Conservation (phyloP, 1,284 basidiomycete genomes). For the Ustilago vetiveriae region DNA sequence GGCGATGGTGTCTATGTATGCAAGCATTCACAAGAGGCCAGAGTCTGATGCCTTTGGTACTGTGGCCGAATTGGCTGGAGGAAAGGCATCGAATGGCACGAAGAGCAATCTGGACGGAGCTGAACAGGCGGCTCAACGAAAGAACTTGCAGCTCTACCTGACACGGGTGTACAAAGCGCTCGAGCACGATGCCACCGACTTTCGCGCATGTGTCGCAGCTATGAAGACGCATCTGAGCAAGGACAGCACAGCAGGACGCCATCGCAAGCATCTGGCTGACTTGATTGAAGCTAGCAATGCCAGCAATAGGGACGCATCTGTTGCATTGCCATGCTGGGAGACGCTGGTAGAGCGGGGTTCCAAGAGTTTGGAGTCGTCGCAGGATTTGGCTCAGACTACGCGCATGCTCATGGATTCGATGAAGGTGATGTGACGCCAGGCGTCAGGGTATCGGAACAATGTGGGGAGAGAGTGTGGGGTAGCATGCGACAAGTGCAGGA, state of each 20-base stretch:
- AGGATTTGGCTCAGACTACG: constrained; percentile 8
- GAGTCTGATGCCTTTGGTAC: background rate
- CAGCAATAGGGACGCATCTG: background rate
- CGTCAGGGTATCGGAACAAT: no score
- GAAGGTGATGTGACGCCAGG: background rate
- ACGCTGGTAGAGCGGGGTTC: constrained; percentile 12
- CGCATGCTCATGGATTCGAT: constrained; percentile 3
- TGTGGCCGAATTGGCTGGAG: background rate
- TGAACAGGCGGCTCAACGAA: background rate
- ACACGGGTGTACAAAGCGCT: constrained; percentile 26
- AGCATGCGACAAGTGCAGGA: no score
- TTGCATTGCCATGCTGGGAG: constrained; percentile 12
- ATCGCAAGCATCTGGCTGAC: background rate
- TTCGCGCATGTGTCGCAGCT: constrained; percentile 16
- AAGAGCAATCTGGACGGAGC: background rate
- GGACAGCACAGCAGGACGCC: constrained; percentile 1
- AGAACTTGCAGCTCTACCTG: constrained; percentile 4
- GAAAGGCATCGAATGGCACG: background rate
- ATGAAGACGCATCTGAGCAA: constrained; percentile 24
- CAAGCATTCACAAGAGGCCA: background rate
- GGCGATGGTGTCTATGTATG: constrained; percentile 7
- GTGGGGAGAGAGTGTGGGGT: no score
- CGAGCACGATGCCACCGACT: constrained; percentile 21
- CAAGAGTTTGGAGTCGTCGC: constrained; percentile 6
- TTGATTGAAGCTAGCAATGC: background rate